A percentile compares a stretch with the other conserved stretches of the same genome.
Conservation (phyloP, 805 yeast genomes). For the Monosporozyma solicola region DNA sequence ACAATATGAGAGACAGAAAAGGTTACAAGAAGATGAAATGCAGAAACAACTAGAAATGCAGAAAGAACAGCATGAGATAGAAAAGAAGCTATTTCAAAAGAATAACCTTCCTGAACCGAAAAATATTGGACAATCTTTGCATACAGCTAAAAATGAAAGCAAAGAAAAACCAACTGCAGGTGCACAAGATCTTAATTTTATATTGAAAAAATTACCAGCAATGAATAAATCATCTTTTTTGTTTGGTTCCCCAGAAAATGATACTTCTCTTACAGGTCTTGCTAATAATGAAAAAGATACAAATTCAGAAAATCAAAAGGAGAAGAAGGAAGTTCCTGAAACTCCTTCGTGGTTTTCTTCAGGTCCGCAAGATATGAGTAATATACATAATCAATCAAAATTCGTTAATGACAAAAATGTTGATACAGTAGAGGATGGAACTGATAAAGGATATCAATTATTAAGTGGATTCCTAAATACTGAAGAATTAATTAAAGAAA, state of each 20-base stretch:
- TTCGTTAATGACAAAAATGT: conserved; percentile 16
- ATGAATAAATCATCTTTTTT: background rate
- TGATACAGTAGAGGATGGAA: conserved; percentile 1
- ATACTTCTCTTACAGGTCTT: background rate
- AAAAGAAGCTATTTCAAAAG: background rate
- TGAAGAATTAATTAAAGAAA: conserved; percentile 7
- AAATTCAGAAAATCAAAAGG: conserved; percentile 3
- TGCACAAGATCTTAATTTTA: conserved; percentile 18
- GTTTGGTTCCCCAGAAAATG: background rate
- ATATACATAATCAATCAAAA: conserved; percentile 3
- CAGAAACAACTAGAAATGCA: conserved; percentile 35
- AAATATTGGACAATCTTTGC: background rate
- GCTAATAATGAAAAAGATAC: background rate
- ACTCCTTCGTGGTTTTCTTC: conserved; percentile 28
- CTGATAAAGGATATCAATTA: conserved; percentile 9
- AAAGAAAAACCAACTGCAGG: conserved; percentile 7
- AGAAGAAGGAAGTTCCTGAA: conserved; percentile 10
- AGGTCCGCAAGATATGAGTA: background rate
- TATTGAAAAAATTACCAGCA: conserved; percentile 17
- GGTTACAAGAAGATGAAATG: background rate
- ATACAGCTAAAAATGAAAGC: background rate
- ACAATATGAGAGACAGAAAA: background rate
- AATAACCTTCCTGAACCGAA: background rate
- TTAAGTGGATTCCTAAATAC: conserved; percentile 16
- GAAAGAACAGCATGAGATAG: conserved; percentile 18